Evolutionary conservation across 306 rosid genomes (phyloP), one percentile per base, ranked within the genome.

Genomic region (Trifolium dubium): DNA sequence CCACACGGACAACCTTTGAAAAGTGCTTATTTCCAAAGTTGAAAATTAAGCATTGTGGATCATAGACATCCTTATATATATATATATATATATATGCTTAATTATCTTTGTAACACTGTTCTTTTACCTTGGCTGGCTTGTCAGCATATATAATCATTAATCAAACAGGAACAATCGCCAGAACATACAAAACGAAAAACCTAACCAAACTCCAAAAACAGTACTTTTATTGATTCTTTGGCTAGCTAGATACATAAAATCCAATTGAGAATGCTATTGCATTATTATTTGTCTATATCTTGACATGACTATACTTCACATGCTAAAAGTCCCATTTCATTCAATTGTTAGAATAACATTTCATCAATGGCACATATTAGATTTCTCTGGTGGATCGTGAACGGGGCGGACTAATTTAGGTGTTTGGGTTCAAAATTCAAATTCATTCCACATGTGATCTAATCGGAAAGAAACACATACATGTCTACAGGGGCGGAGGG

Each of bases 381-480:
- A 1, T 23, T 23, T 23, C 23, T 23, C n/a, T n/a, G n/a, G n/a
- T n/a, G n/a, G n/a, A n/a, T n/a, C n/a, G n/a, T n/a, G n/a, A n/a
- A n/a, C n/a, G 23, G 23, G 23, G 23, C 23, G 23, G 23, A 23
- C 23, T 23, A 23, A 23, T 23, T 23, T 23, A 23, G 23, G 23
- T 23, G 23, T 23, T 1, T 23, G 23, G 1, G 23, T 1, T 23
- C 23, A 23, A 23, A 23, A 23, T 23, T 23, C 23, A 23, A 23
- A 23, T 23, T 23, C 23, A 23, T 23, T 1, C 23, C 23, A 23
- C 23, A 23, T 1, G 64, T 51, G 64, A 64, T 11, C 32, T 40
- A 28, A 49, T 29, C 44, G 12, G 7, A 3, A 58, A 49, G 67
- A 47, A 49, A 69, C 54, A 46, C 56, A 78, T 74, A 39, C 66